phyloP scores from a whole-genome alignment of 75 land plant species.

The Adiantum capillusveneris region DNA sequence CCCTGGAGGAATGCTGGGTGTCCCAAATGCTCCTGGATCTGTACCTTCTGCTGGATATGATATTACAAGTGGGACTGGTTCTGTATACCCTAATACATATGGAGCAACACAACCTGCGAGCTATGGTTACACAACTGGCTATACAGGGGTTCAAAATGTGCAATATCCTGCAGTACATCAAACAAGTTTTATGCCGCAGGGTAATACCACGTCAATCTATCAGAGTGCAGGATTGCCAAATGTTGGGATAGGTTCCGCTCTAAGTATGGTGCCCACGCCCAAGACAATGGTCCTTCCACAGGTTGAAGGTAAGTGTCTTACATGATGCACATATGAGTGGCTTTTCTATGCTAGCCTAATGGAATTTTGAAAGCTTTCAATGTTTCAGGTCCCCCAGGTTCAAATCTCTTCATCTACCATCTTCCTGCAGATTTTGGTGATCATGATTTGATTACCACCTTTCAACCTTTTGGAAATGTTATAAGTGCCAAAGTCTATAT shows the following conservation, averaged over 20 bases:
- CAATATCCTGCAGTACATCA: constrained; percentile 66
- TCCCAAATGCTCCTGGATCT: neutral
- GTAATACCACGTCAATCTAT: neutral
- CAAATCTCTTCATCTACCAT: constrained; percentile 95
- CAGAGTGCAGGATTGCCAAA: constrained; percentile 4
- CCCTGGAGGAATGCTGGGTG: neutral
- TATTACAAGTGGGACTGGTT: neutral
- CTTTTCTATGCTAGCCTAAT: too few species aligned
- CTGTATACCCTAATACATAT: neutral
- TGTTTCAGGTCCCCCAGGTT: constrained; percentile 83
- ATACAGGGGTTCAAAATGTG: neutral
- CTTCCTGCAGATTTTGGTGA: constrained; percentile 96
- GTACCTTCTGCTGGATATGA: constrained; percentile 1
- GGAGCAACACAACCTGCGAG: constrained; percentile 9
- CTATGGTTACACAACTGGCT: constrained; percentile 1
- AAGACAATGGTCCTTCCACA: constrained; percentile 24
- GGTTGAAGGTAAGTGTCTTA: constrained; percentile 53
- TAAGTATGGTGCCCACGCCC: neutral
- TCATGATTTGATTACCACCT: constrained; percentile 71
- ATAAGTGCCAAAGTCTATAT: constrained; percentile 94
- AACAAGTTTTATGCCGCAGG: constrained; percentile 43
- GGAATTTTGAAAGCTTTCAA: neutral
- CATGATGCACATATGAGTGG: too few species aligned
- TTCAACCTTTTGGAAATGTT: constrained; percentile 74
- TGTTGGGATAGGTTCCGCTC: neutral